A percentile compares a stretch with the other conserved stretches of the same genome.
Conservation (phyloP, 805 yeast species). For the Wickerhamomyces chambardii region DNA sequence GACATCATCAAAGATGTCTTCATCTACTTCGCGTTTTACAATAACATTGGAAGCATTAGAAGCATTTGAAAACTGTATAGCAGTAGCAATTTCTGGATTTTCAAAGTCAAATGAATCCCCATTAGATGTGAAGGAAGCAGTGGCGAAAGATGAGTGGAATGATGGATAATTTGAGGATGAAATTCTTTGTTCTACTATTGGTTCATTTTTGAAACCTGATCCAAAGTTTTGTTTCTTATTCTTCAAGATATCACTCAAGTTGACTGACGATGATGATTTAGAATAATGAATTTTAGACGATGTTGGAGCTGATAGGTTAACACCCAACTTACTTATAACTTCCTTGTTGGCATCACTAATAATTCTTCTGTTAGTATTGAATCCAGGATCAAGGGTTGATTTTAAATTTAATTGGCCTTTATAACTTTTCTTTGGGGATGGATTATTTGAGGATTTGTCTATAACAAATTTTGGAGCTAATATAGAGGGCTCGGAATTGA, state of each 20-base stretch:
- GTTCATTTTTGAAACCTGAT: slow-evolving; percentile 2
- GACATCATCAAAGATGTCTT: slow-evolving; percentile 16
- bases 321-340: slow-evolving; percentile 6
- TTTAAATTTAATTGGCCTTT: not conserved
- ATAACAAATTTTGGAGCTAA: not conserved
- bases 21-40: slow-evolving; percentile 11
- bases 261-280: slow-evolving; percentile 18
- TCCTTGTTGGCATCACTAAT: slow-evolving; percentile 11
- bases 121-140: slow-evolving; percentile 3
- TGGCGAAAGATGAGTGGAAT: not conserved
- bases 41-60: slow-evolving; percentile 18
- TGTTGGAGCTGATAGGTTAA: slow-evolving; percentile 10
- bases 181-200: slow-evolving; percentile 7
- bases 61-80: slow-evolving; percentile 16
- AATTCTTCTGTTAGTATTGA: slow-evolving; percentile 7
- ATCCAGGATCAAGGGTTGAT: slow-evolving; percentile 17
- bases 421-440: not conserved
- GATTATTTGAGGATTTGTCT: no score
- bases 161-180: slow-evolving; percentile 17
- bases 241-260: slow-evolving; percentile 14
- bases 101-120: slow-evolving; percentile 18
- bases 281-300: slow-evolving; percentile 16
- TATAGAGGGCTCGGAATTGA: no score
- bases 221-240: slow-evolving; percentile 1
- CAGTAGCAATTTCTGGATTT: slow-evolving; percentile 17